These are phyloP conservation scores for Aspergillus uvarum DNA, from an alignment of 2,329 filamentous ascomycete genomes.

Conservation along the genomic window DNA sequence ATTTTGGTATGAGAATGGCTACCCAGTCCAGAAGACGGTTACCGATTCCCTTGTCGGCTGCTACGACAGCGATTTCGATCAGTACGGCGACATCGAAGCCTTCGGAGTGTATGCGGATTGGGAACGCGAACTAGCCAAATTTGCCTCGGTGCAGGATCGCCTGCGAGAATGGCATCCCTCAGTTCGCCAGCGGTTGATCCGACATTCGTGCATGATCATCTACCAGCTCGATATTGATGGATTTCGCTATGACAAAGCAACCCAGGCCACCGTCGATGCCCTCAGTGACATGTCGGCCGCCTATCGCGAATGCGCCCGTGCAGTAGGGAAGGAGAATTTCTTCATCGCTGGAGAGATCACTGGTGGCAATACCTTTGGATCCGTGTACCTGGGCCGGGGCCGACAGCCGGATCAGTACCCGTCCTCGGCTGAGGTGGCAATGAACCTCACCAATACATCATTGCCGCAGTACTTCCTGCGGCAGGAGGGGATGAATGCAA, in stretches of 20 bases:
- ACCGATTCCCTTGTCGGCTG: slow-evolving; percentile 52
- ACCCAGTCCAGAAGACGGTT: slow-evolving; percentile 48
- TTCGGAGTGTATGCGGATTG: slow-evolving; percentile 63
- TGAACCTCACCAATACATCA: slow-evolving; percentile 47
- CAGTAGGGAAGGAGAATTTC: slow-evolving; percentile 61
- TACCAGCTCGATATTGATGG: slow-evolving; percentile 62
- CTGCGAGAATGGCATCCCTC: slow-evolving; percentile 63
- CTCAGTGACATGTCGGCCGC: slow-evolving; percentile 58
- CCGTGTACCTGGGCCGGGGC: slow-evolving; percentile 61
- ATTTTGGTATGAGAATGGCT: slow-evolving; percentile 61
- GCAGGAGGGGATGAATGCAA: slow-evolving; percentile 50
- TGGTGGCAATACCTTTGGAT: slow-evolving; percentile 58
- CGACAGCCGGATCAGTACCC: slow-evolving; percentile 54
- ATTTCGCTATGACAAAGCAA: slow-evolving; percentile 65
- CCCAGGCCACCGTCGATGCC: slow-evolving; percentile 61
- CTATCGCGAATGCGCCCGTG: slow-evolving; percentile 56
- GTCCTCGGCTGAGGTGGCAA: slow-evolving; percentile 46
- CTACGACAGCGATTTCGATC: slow-evolving; percentile 63
- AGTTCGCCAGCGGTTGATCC: slow-evolving; percentile 57
- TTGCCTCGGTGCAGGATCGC: slow-evolving; percentile 65
- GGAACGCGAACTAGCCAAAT: slow-evolving; percentile 63
- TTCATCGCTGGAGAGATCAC: slow-evolving; percentile 64
- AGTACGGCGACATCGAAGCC: slow-evolving; percentile 63
- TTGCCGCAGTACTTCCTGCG: slow-evolving; percentile 52
- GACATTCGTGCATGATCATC: slow-evolving; percentile 63